Base-by-base conservation (phyloP, 331 rosid species). In the Phaseolus coccineus region DNA sequence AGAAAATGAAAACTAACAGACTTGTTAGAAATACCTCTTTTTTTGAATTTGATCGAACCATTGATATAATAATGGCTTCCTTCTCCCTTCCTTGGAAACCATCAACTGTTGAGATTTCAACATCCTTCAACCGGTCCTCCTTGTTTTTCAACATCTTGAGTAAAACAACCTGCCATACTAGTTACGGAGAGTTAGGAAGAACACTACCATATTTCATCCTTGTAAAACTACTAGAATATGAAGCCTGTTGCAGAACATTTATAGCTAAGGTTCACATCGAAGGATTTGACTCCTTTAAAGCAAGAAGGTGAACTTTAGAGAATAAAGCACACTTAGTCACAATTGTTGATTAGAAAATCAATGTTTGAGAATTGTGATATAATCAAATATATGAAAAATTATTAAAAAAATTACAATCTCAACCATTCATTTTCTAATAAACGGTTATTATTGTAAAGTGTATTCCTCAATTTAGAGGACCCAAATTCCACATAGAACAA, bases 11-110 rank as follows among this genome's bases (percentile, higher is more conserved):
- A 19, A 63, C 35, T 37, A 84, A 73, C 53, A 67, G 51, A 59
- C 55, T 76, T 12, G 74, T 16, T 61, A 64, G 69, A 61, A 65
- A 57, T 89, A 95, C 99, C 99, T 95, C 98, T 35, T 84, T 87
- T 70, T 88, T 91, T 55, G 98, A 85, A 85, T 95, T 95, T 61
- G 99, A 95, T 46, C 99, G 87, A 83, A 95, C 99, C 99, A 93
- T 96, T 66, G 98, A 96, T 78, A 96, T 96, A 72, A 96, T 86
- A 58, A 91, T 91, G 78, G 98, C 97, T 82, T 93, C 99, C 87
- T 96, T 96, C 85, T 96, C 99, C 81, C 99, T 87, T 56, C 99
- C 98, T 74, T 96, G 99, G 87, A 96, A 96, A 64, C 99, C 99
- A 71, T 96, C 99, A 73, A 96, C 99, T 50, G 99, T 95, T 39